These are phyloP conservation scores for Melampsora abietis-canadensis DNA, from an alignment of 1,284 basidiomycete genomes.

Conservation along the genomic window DNA sequence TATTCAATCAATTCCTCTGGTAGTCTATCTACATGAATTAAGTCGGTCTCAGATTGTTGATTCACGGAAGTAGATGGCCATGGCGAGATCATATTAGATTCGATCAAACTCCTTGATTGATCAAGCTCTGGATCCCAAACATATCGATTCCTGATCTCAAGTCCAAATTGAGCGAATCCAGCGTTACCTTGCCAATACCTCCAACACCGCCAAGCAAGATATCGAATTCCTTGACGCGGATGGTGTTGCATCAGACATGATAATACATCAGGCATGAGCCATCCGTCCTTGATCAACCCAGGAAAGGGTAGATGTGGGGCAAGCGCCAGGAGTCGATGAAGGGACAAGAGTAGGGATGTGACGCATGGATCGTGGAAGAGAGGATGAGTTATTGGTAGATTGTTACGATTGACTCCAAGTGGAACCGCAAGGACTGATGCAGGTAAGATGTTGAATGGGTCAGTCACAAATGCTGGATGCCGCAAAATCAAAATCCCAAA, in stretches of 20 bases:
- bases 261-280: slow-evolving; percentile 18
- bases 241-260: slow-evolving; percentile 30
- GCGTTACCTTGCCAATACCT: slow-evolving; percentile 35
- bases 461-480: slow-evolving; percentile 33
- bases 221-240: slow-evolving; percentile 29
- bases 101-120: slow-evolving; percentile 12
- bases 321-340: slow-evolving; percentile 25
- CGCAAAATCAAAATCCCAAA: slow-evolving; percentile 29
- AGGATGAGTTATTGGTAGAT: slow-evolving; percentile 16
- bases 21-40: slow-evolving; percentile 11
- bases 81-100: slow-evolving; percentile 16
- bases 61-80: slow-evolving; percentile 7
- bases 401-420: neutral
- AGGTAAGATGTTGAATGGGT: slow-evolving; percentile 38
- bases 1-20: slow-evolving; percentile 25
- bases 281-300: slow-evolving; percentile 30
- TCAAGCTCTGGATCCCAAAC: slow-evolving; percentile 11
- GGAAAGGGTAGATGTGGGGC: slow-evolving; percentile 42
- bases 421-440: neutral
- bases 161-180: slow-evolving; percentile 7
- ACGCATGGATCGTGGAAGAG: slow-evolving; percentile 18
- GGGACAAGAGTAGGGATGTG: slow-evolving; percentile 9
- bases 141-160: slow-evolving; percentile 27
- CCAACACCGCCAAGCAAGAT: slow-evolving; percentile 43
- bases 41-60: neutral